A percentile compares a stretch with the other conserved stretches of the same genome.
Conservation (phyloP, 2,329 filamentous ascomycete genomes). For the Trichothecium sympodiale region DNA sequence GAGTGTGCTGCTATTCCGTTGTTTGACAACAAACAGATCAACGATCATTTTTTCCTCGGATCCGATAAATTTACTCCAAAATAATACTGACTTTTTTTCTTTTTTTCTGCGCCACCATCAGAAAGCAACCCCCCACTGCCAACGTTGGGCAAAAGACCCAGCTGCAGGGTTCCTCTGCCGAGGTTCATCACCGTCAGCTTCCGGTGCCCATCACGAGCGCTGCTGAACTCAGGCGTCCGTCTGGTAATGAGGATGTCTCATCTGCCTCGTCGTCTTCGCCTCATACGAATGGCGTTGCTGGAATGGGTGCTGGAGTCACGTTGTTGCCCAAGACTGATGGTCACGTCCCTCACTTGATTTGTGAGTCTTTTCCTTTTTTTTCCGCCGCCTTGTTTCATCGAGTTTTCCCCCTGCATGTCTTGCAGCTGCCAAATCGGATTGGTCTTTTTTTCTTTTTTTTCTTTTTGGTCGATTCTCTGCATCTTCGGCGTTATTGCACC, state of each 20-base stretch:
- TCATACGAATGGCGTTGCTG: neutral
- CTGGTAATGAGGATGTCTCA: slow-evolving; percentile 12
- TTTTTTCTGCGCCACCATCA: too few relatives aligned
- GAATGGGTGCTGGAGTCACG: too few relatives aligned
- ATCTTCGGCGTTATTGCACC: neutral
- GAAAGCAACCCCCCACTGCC: slow-evolving; percentile 31
- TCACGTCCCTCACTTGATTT: slow-evolving; percentile 29
- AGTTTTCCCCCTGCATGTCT: slow-evolving; percentile 9
- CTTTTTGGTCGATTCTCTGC: neutral
- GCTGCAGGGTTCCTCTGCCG: slow-evolving; percentile 20
- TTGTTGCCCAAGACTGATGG: slow-evolving; percentile 21
- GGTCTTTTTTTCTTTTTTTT: neutral
- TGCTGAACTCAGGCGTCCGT: slow-evolving; percentile 26
- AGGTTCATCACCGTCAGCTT: slow-evolving; percentile 25
- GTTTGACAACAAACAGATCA: neutral
- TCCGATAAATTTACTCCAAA: neutral
- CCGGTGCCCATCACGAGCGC: slow-evolving; percentile 21
- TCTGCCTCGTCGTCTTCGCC: slow-evolving; percentile 7
- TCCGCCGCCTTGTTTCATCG: slow-evolving; percentile 9
- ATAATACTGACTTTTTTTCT: slow-evolving; percentile 15
- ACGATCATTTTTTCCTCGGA: neutral
- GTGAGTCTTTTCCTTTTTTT: slow-evolving; percentile 5
- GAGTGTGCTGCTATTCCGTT: slow-evolving; percentile 31
- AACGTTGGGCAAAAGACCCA: slow-evolving; percentile 21
- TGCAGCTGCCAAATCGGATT: neutral